Base-by-base conservation (phyloP, 331 rosid genomes). In the Quercus lobata region DNA sequence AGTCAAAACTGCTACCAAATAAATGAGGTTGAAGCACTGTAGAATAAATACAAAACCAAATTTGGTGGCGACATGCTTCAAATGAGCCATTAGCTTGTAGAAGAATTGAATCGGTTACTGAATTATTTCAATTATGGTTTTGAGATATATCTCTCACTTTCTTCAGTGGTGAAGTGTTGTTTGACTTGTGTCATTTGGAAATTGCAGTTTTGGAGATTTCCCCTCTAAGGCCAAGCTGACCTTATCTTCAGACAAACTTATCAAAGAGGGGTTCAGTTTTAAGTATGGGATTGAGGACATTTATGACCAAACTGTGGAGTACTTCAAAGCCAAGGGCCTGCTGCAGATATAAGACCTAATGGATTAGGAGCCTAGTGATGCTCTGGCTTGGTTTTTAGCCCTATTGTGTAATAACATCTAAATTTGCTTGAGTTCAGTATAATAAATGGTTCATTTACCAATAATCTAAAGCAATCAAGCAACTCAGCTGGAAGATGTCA, bases 231-330 rank as follows among this genome's bases (percentile, higher is more conserved):
- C 91, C 57, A 93, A 90, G 90, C 10, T 80, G 79, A 71, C 46
- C 10, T 27, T 93, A 57, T 89, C 97, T 29, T 87, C 95, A 0
- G 97, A 90, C 70, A 93, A 90, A 85, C 91, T 93, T 19, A 87
- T 79, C 76, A 87, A 86, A 87, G 97, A 89, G 79, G 98, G 98
- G 46, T 93, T 93, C 80, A 76, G 79, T 60, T 93, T 90, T 80
- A 82, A 90, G 88, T 84, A 83, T 35, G 90, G 86, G 57, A 68
- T 93, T 71, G 92, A 88, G 57, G 93, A 86, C 44, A 90, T 84
- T 79, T 89, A 80, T 78, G 93, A 91, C 65, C 91, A 91, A 76
- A 70, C 84, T 84, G 81, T 91, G 78, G 97, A 86, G 78, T 93
- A 87, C 83, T 75, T 93, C 72, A 91, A 87, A 88, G 82, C 88